Conservation (phyloP, 2,329 filamentous ascomycete species). For the Aschersonia sp. region DNA sequence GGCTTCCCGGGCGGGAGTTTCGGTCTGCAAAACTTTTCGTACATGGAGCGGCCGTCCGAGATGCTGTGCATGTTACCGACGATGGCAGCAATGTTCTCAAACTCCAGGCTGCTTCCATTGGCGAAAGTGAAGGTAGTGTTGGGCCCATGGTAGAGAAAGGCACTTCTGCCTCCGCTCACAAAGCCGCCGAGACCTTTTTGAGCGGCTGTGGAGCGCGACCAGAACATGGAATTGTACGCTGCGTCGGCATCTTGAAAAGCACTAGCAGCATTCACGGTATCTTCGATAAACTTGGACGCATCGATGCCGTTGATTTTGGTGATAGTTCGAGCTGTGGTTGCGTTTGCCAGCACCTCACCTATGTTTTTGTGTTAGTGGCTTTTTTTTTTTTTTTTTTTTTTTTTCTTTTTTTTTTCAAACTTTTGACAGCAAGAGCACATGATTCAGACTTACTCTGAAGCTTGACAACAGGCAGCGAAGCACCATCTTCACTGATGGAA, state of each 20-base stretch:
- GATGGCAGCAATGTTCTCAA: constrained; percentile 17
- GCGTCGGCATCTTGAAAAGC: constrained; percentile 12
- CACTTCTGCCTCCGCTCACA: constrained; percentile 13
- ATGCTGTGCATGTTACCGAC: constrained; percentile 14
- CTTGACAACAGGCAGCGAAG: constrained; percentile 8
- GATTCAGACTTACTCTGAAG: constrained; percentile 6
- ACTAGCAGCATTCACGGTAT: constrained; percentile 7
- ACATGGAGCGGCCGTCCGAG: constrained; percentile 17
- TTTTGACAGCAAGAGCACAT: not conserved
- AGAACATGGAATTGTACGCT: constrained; percentile 25
- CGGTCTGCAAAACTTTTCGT: constrained; percentile 16
- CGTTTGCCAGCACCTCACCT: constrained; percentile 9
- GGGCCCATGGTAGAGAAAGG: constrained; percentile 14
- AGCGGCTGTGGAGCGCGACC: constrained; percentile 8
- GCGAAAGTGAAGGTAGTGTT: constrained; percentile 20
- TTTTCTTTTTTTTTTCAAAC: not conserved
- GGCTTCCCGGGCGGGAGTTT: constrained; percentile 1
- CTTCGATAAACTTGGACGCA: constrained; percentile 9
- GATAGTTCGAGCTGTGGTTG: constrained; percentile 9
- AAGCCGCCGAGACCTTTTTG: constrained; percentile 14
- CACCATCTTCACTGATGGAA: constrained; percentile 19
- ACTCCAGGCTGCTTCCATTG: constrained; percentile 17
- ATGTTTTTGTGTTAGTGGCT: not conserved
- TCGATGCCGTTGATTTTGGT: constrained; percentile 13
- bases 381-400: not conserved